Evolutionary conservation across 352 stramenopile genomes (phyloP).

Genomic region (Globisporangium heterothallicum): DNA sequence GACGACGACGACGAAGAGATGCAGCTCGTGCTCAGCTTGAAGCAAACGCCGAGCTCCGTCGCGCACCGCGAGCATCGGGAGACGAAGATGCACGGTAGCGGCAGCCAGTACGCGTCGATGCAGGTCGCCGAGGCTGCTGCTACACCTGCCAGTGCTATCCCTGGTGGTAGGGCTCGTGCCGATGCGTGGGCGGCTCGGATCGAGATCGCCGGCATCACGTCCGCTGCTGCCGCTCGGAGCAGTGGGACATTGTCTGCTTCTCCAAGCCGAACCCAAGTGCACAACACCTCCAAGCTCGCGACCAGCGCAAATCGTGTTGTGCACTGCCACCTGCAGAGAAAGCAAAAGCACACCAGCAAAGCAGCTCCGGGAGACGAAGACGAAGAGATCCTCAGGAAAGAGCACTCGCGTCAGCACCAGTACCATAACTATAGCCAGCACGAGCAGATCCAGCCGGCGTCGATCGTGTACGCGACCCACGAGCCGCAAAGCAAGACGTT

Average conservation of each 20-base stretch:
- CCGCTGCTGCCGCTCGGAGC: background rate
- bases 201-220: conserved; percentile 51
- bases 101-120: conserved; percentile 35
- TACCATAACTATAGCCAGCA: background rate
- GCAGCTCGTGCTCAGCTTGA: conserved; percentile 27
- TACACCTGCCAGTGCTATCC: too few relatives aligned
- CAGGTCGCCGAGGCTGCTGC: conserved; percentile 14
- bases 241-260: background rate
- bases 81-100: conserved; percentile 32
- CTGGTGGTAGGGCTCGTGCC: too few relatives aligned
- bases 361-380: too few relatives aligned
- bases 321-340: conserved; percentile 2
- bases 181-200: conserved; percentile 46
- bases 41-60: conserved; percentile 53
- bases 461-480: conserved; percentile 11
- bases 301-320: background rate
- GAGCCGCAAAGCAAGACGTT: background rate
- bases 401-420: background rate
- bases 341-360: background rate
- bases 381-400: too few relatives aligned
- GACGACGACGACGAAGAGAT: conserved; percentile 42
- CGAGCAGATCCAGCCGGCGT: conserved; percentile 1
- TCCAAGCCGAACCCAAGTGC: conserved; percentile 3
- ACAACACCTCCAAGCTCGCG: conserved; percentile 6
- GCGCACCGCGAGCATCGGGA: conserved; percentile 40